A percentile compares a stretch with the other conserved stretches of the same genome.
Conservation (phyloP, 805 yeast species). For the Yamadazyma paraphyllophila region DNA sequence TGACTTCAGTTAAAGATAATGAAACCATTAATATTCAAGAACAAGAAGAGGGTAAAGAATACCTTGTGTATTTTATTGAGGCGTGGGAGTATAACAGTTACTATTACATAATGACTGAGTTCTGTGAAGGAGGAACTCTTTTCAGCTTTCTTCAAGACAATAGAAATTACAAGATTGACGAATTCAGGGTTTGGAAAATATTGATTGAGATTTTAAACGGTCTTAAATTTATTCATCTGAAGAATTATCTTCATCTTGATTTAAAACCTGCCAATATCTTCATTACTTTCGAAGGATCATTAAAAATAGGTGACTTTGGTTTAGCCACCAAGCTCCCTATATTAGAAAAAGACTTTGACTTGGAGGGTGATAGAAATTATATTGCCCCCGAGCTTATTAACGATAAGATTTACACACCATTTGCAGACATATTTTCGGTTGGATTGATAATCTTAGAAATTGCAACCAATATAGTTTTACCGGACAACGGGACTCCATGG, state of each 20-base stretch:
- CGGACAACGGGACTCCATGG: constrained; percentile 97
- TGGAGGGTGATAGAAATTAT: constrained; percentile 96
- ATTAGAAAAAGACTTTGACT: constrained; percentile 63
- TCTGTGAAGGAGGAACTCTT: constrained; percentile 89
- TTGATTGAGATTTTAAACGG: constrained; percentile 81
- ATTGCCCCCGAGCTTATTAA: constrained; percentile 95
- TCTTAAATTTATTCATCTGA: constrained; percentile 71
- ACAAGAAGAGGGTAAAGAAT: constrained; percentile 66
- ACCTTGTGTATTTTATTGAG: constrained; percentile 73
- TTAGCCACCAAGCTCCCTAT: constrained; percentile 83
- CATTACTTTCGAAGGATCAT: constrained; percentile 89
- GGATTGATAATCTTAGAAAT: constrained; percentile 92
- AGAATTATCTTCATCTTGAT: constrained; percentile 79
- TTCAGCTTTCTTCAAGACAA: constrained; percentile 76
- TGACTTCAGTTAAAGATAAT: constrained; percentile 37
- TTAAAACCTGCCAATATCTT: constrained; percentile 94
- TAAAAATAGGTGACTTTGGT: constrained; percentile 96
- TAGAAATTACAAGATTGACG: constrained; percentile 77
- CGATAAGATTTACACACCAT: constrained; percentile 76
- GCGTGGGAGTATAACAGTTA: constrained; percentile 80
- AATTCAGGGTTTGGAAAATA: constrained; percentile 97
- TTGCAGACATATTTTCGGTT: constrained; percentile 93
- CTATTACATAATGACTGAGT: constrained; percentile 90
- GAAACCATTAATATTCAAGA: constrained; percentile 31
- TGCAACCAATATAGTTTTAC: constrained; percentile 91